Evolutionary conservation across 495 filamentous ascomycete genomes (phyloP).

Genomic region (Penicillium coffeae): DNA sequence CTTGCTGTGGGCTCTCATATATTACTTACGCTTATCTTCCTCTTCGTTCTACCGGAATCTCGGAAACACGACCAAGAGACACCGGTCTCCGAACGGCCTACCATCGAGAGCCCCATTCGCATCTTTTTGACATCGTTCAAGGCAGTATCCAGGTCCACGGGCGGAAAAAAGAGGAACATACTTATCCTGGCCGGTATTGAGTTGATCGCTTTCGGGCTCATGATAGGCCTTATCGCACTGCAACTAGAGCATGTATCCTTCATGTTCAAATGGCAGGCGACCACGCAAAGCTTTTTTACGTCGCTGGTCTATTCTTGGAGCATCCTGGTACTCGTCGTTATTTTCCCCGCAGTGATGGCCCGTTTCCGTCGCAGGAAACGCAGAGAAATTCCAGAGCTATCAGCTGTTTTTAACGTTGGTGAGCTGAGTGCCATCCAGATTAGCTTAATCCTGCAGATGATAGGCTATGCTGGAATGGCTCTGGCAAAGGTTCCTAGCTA

Average conservation of each 20-base stretch:
- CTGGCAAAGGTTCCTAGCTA: background rate
- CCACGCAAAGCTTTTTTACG: constrained; percentile 3
- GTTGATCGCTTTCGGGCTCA: constrained; percentile 1
- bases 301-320: constrained; percentile 4
- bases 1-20: background rate
- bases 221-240: background rate
- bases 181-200: constrained; percentile 3
- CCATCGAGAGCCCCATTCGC: background rate
- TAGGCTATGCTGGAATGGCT: constrained; percentile 1
- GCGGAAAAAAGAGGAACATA: background rate
- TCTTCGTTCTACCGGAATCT: constrained; percentile 4
- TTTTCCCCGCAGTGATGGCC: constrained; percentile 4
- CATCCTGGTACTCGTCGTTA: constrained; percentile 2
- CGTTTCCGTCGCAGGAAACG: background rate
- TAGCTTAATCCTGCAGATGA: background rate
- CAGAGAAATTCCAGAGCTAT: background rate
- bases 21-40: background rate
- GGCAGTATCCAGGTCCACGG: background rate
- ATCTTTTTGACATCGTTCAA: background rate
- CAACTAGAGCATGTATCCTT: constrained; percentile 4
- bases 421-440: constrained; percentile 4
- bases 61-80: background rate
- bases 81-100: background rate
- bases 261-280: constrained; percentile 5
- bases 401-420: background rate